phyloP scores from a whole-genome alignment of 768 basidiomycete genomes.

The Dentipellis sp. region DNA sequence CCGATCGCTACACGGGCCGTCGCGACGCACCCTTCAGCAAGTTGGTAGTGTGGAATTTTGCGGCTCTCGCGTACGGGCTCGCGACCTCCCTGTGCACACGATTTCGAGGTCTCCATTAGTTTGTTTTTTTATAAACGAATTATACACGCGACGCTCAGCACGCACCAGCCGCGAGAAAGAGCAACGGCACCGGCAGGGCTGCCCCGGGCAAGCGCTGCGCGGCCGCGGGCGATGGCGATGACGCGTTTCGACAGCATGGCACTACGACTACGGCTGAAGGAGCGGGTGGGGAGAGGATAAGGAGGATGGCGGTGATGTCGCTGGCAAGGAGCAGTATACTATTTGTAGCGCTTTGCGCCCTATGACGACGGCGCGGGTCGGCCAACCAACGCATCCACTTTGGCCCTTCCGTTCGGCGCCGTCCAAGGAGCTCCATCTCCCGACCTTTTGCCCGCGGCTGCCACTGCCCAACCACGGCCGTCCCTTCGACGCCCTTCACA shows the following conservation, averaged over 20 bases:
- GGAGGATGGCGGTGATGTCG: background rate
- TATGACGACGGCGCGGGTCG: background rate
- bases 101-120: background rate
- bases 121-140: background rate
- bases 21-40: constrained; percentile 53
- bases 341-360: background rate
- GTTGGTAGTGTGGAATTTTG: constrained; percentile 62
- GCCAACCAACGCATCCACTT: background rate
- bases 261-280: background rate
- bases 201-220: constrained; percentile 9
- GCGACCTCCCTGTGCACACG: constrained; percentile 33
- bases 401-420: background rate
- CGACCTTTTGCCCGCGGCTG: too few species aligned
- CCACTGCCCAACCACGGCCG: too few species aligned
- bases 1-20: too few species aligned
- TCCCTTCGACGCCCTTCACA: too few species aligned
- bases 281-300: too few species aligned
- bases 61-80: constrained; percentile 36
- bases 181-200: constrained; percentile 6
- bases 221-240: constrained; percentile 11
- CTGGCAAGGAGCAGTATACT: background rate
- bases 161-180: constrained; percentile 13
- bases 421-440: too few species aligned
- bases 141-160: background rate
- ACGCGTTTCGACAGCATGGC: constrained; percentile 15